Base-by-base conservation (phyloP, 2,329 filamentous ascomycete genomes). In the Phialophora expanda region DNA sequence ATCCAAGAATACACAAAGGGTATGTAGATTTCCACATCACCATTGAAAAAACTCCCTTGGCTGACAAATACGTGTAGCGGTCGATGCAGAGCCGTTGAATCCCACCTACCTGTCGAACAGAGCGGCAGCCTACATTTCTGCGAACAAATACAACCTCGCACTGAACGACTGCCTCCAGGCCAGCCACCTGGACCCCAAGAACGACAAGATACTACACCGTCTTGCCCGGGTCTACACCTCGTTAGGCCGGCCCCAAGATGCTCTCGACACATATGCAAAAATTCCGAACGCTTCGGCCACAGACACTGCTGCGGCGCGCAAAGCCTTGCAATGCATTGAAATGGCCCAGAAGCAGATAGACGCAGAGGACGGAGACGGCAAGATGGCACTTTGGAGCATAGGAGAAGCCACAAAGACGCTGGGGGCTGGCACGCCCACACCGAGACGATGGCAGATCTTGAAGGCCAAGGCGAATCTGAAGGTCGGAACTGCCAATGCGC, bases 1-100 rank as follows among this genome's bases (percentile, higher is more conserved):
- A 93, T 98, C 76, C 86, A 91, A 72, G 92, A 97, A 78, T 99
- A 98, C 78, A 92, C 91, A 72, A 97, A 96, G 87, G 94, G 94
- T 97, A 83, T 38, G 56, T 51, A 20, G 56, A 20, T 22, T 20
- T 38, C 9, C 41, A 34, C 28, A 44, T 51, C 53, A 55, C 66
- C 24, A 53, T 56, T 56, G 17, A 55, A 64, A 32, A 56, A n/a
- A 50, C 57, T 26, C 14, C 24, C 20, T 57, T n/a, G 71, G 67
- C 68, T 69, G 62, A 68, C 69, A 67, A 65, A 66, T 62, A 71
- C 57, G 26, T 28, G 64, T 76, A 97, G 95, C 95, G 68, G 90
- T 99, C 74, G 90, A 95, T 73, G 86, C 94, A 69, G 89, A 94
- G 74, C 93, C 93, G 61, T 85, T 89, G 73, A 96, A 93, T 59